Conservation (phyloP, 345 rosid genomes). For the Salix arbutifolia region DNA sequence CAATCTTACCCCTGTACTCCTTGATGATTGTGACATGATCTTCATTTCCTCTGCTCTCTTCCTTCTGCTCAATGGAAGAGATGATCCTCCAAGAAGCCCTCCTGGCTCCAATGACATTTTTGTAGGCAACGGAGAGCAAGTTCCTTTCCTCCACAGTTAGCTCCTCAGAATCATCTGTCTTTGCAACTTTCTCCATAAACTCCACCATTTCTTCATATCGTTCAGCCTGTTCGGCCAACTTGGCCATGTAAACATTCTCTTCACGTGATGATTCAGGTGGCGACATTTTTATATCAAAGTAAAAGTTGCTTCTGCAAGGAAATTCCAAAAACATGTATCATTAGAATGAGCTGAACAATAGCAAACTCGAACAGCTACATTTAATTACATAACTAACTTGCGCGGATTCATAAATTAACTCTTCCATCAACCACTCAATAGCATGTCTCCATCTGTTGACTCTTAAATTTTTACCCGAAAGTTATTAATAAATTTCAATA, state of each 20-base stretch:
- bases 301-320: slow-evolving; percentile 13
- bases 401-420: not conserved
- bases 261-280: slow-evolving; percentile 67
- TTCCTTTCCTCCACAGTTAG: slow-evolving; percentile 92
- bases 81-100: slow-evolving; percentile 99
- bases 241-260: slow-evolving; percentile 91
- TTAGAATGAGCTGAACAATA: not conserved
- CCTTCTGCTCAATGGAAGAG: slow-evolving; percentile 98
- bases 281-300: slow-evolving; percentile 42
- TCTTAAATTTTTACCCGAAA: not conserved
- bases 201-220: slow-evolving; percentile 98
- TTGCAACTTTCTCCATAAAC: slow-evolving; percentile 93
- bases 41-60: slow-evolving; percentile 85
- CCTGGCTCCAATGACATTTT: slow-evolving; percentile 97
- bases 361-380: not conserved
- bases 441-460: not conserved
- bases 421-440: not conserved
- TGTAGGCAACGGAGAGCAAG: slow-evolving; percentile 94
- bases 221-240: slow-evolving; percentile 96
- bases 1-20: slow-evolving; percentile 88
- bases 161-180: slow-evolving; percentile 79
- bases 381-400: not conserved
- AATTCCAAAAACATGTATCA: not conserved
- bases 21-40: slow-evolving; percentile 73
- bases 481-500: not conserved